Base-by-base conservation (phyloP, 2,329 filamentous ascomycete species). In the Periconia digitata region DNA sequence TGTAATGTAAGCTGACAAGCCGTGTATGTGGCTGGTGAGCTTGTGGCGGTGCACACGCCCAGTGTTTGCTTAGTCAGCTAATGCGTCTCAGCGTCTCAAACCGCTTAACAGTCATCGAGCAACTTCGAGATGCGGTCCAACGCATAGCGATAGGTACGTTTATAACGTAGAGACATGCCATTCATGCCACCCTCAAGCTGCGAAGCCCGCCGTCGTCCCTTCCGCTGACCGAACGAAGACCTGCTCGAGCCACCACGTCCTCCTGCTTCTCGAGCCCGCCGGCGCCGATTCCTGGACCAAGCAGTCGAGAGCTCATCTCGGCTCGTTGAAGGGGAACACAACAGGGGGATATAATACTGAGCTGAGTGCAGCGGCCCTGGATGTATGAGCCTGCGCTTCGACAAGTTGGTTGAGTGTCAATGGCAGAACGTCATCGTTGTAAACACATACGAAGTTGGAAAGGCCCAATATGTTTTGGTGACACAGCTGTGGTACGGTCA, bases 1-100 rank as follows among this genome's bases (percentile, higher is more conserved):
- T 39, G 34, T 45, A 45, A 45, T 45, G 39, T 45, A 45, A 39
- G 43, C 43, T 45, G 35, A 39, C 20, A 45, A 45, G 21, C 43
- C 29, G 39, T 39, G 43, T 39, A 38, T 45, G 43, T 45, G 43
- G 43, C 43, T 40, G 17, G 43, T 45, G 39, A 45, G 43, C 43
- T 45, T 45, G 23, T 45, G 34, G 43, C 43, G 36, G 43, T 45
- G 20, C 34, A 44, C 13, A 23, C 18, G 23, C 41, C 17, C 20
- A 24, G 42, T 37, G 20, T 32, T 44, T 37, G n/a, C n/a, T 44
- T 37, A 44, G 29, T 44, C 20, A 44, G 29, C 42, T 24, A 44
- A 44, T 32, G 42, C 42, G 42, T 20, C 24, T 44, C 15, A 36
- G 34, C 34, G 34, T 36, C 34, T 36, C 15, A 27, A 16, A 36